Base-by-base conservation (phyloP, 331 rosid species). In the Malus hybrid region DNA sequence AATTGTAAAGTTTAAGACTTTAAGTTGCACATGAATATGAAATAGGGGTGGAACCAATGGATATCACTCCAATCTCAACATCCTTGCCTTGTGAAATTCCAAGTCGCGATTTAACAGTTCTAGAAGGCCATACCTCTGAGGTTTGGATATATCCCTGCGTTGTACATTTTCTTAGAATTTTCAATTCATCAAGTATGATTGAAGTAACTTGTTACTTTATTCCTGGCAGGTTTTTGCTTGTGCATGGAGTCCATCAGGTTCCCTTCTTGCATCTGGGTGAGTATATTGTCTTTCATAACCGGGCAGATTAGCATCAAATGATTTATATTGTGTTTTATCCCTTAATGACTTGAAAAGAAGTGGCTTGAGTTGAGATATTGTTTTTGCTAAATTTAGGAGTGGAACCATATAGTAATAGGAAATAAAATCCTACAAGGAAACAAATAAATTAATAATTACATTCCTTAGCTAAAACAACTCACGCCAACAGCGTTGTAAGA, bases 81-180 rank as follows among this genome's bases (percentile, higher is more conserved):
- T 79, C 90, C 52, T 81, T 83, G 77, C 88, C 84, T 36, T 48
- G 81, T 70, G 93, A 90, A 85, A 85, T 95, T 83, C 89, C 89
- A 19, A 81, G 84, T 79, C 76, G 91, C 76, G 96, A 92, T 67
- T 92, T 94, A 75, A 90, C 86, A 71, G 86, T 92, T 78, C 85
- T 95, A 87, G 97, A 92, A 87, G 99, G 99, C 31, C 99, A 94
- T 83, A 81, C 97, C 42, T 88, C 96, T 31, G 99, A 94, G 99
- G 97, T 92, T 44, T 77, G 81, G 69, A 69, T 71, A 67, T 81
- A 72, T 76, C 70, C 59, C 64, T 72, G 57, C 70, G 36, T 69
- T 76, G 19, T 69, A n/a, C 55, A 69, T 64, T 65, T 69, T 2
- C 27, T 32, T 63, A n/a, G 33, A 19, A 60, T 2, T 52, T 29